These are phyloP conservation scores for Cytospora leucostoma DNA, from an alignment of 2,329 filamentous ascomycete species.

Conservation along the genomic window DNA sequence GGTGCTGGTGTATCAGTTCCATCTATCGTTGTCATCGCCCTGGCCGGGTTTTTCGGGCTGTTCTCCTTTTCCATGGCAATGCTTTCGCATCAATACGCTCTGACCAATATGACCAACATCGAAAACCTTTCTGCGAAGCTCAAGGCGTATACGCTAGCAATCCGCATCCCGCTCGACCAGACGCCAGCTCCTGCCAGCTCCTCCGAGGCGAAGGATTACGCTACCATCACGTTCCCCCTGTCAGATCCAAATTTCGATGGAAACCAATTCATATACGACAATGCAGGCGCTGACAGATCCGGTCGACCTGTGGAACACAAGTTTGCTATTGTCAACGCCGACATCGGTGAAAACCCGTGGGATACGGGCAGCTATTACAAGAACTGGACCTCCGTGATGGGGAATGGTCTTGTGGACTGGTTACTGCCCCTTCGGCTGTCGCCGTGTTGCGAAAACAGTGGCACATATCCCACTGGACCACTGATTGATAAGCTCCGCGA, in stretches of 20 bases:
- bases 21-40: constrained; percentile 65
- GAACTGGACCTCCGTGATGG: constrained; percentile 84
- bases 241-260: constrained; percentile 31
- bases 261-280: constrained; percentile 29
- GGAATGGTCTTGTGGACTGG: constrained; percentile 72
- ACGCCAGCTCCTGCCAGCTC: constrained; percentile 1
- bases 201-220: constrained; percentile 38
- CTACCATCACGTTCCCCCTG: constrained; percentile 62
- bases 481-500: constrained; percentile 22
- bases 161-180: constrained; percentile 60
- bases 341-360: constrained; percentile 81
- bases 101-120: constrained; percentile 79
- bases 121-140: constrained; percentile 68
- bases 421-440: constrained; percentile 73
- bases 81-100: constrained; percentile 69
- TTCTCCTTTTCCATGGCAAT: constrained; percentile 77
- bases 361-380: constrained; percentile 65
- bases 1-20: constrained; percentile 53
- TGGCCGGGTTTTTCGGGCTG: constrained; percentile 74
- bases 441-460: constrained; percentile 54
- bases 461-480: constrained; percentile 22
- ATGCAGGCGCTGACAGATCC: constrained; percentile 9
- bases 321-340: constrained; percentile 77
- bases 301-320: constrained; percentile 28
- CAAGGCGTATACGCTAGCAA: constrained; percentile 71